Base-by-base conservation (phyloP, 1,139 yeast genomes). In the Protomyces arabidopsidicola region DNA sequence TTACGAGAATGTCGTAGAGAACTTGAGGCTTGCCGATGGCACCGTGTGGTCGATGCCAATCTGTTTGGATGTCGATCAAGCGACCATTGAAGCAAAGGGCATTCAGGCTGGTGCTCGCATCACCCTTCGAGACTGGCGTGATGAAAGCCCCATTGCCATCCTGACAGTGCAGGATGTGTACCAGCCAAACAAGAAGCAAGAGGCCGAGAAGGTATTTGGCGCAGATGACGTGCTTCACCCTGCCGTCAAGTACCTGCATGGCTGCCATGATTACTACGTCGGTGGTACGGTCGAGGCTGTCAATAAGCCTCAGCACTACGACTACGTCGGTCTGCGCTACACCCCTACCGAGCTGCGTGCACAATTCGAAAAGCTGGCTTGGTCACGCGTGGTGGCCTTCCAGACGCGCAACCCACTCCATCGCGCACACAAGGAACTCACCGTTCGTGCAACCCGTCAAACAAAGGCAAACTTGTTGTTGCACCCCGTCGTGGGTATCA, bases 391-490 rank as follows among this genome's bases (percentile, higher is more conserved):
- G 65, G 98, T 91, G 63, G 98, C 98, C 55, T 91, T 91, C 85
- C 98, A 91, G 79, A 91, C 98, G 58, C 85, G 98, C 80, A 91
- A 91, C 78, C 98, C 98, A 69, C 90, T 91, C 97, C 98, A 91
- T 77, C 85, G 98, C 76, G 98, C 98, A 45, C 98, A 91, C 77
- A 84, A 97, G 75, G 98, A 93, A 76, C 81, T 91, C 73, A 91
- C 98, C 18, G 95, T 91, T 59, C 84, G 98, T 72, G 98, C 98
- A 42, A 98, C 98, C 35, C 82, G 88, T 72, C 85, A 84, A 68
- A 82, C 85, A 68, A 81, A 84, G 70, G 88, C 90, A 61, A 91
- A 88, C 70, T 86, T 91, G 63, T 81, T 91, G 75, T 89, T 91
- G 72, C 98, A 91, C 76, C 98, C 98, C 3, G 98, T 91, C 54